These are phyloP conservation scores for Nepenthes alata DNA, from an alignment of 179 eudicot genomes.

Conservation along the genomic window DNA sequence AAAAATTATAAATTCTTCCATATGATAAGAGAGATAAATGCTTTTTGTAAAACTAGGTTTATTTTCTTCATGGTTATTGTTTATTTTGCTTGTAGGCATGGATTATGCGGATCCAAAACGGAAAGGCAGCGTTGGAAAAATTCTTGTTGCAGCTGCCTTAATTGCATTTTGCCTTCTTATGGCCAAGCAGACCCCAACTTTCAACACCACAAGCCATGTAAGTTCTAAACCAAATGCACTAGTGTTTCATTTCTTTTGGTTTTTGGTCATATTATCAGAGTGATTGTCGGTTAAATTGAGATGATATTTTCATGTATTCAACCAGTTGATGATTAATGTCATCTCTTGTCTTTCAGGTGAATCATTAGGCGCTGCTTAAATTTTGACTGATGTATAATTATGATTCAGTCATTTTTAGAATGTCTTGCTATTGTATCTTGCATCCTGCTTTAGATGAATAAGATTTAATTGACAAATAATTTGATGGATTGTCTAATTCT, in stretches of 20 bases:
- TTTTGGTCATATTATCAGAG: neutral
- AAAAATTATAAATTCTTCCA: neutral
- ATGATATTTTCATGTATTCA: no score
- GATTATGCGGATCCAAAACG: conserved; percentile 67
- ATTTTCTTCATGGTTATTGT: neutral
- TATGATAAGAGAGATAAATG: neutral
- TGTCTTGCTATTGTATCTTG: no score
- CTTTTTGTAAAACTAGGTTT: neutral
- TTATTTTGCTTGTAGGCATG: conserved; percentile 41
- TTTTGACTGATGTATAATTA: no score
- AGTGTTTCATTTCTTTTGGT: neutral
- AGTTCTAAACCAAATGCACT: conserved; percentile 8
- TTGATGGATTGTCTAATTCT: no score
- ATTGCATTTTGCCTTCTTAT: conserved; percentile 63
- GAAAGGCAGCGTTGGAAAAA: conserved; percentile 46
- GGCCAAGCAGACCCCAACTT: conserved; percentile 54
- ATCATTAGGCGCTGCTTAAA: no score
- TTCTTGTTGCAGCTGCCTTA: conserved; percentile 53
- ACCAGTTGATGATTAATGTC: no score
- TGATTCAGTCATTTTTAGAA: no score
- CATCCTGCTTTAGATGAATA: no score
- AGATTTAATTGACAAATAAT: no score
- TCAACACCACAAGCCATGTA: conserved; percentile 58
- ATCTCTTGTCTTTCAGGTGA: no score
- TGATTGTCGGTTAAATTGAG: no score